A percentile compares a stretch with the other conserved stretches of the same genome.
These are phyloP conservation scores for Vigna hirtella DNA, from an alignment of 306 rosid genomes.

Conservation along the genomic window DNA sequence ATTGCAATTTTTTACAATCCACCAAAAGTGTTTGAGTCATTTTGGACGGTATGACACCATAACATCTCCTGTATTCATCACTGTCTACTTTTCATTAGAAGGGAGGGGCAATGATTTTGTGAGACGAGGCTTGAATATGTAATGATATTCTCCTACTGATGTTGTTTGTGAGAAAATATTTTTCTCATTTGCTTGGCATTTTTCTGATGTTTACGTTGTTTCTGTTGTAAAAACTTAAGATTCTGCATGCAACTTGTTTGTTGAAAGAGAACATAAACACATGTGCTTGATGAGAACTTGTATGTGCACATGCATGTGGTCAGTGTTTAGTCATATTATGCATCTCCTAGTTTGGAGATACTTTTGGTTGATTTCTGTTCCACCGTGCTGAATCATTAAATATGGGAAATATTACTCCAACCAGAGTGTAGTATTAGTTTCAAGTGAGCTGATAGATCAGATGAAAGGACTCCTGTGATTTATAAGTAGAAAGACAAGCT, in stretches of 20 bases:
- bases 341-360: conserved; percentile 1
- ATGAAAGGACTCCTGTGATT: conserved; percentile 4
- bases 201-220: conserved; percentile 11
- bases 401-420: neutral
- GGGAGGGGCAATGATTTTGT: neutral
- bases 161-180: neutral
- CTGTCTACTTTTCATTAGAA: neutral
- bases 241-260: neutral
- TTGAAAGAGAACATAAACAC: neutral
- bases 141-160: conserved; percentile 5
- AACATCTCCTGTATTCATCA: conserved; percentile 25
- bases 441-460: conserved; percentile 4
- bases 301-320: neutral
- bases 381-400: conserved; percentile 21
- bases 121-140: neutral
- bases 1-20: conserved; percentile 81
- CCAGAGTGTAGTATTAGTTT: conserved; percentile 5
- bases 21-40: conserved; percentile 85
- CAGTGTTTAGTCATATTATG: neutral
- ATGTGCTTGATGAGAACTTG: conserved; percentile 3
- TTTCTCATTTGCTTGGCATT: conserved; percentile 18
- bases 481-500: conserved; percentile 9
- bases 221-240: neutral
- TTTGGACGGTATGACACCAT: conserved; percentile 75
- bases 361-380: conserved; percentile 19